Evolutionary conservation across 2,329 filamentous ascomycete species (phyloP).

Genomic region (Aspergillus persii): DNA sequence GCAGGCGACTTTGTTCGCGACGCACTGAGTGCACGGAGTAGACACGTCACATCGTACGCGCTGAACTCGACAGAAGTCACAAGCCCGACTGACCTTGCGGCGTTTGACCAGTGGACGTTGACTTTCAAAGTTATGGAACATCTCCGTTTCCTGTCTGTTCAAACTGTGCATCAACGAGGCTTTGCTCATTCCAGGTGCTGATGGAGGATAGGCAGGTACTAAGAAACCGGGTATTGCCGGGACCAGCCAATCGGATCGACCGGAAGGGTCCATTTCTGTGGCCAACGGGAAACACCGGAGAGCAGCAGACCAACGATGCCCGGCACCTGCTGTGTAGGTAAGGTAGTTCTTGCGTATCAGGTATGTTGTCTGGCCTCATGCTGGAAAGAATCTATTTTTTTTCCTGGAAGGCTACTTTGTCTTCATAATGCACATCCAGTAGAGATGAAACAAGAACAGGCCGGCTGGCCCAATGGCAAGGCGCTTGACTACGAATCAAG

Average conservation of each 20-base stretch:
- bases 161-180: neutral
- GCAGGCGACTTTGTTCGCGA: conserved; percentile 14
- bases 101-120: conserved; percentile 5
- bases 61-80: conserved; percentile 21
- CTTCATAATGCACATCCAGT: fast-evolving
- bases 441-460: conserved; percentile 10
- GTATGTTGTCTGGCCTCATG: too few species aligned
- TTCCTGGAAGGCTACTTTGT: too few species aligned
- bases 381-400: too few species aligned
- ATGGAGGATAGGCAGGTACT: too few species aligned
- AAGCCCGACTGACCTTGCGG: conserved; percentile 17
- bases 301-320: too few species aligned
- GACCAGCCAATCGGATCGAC: too few species aligned
- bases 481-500: conserved; percentile 54
- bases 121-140: neutral
- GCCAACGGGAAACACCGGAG: too few species aligned
- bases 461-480: conserved; percentile 36
- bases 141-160: neutral
- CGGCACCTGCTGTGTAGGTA: too few species aligned
- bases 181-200: neutral
- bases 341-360: too few species aligned
- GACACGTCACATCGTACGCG: conserved; percentile 21
- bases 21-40: conserved; percentile 20
- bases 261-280: too few species aligned
- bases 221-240: too few species aligned